Percentiles rank a stretch among this genome's conserved stretches.
phyloP scores from a whole-genome alignment of 2,329 filamentous ascomycete species.

The Fusarium staphyleae region DNA sequence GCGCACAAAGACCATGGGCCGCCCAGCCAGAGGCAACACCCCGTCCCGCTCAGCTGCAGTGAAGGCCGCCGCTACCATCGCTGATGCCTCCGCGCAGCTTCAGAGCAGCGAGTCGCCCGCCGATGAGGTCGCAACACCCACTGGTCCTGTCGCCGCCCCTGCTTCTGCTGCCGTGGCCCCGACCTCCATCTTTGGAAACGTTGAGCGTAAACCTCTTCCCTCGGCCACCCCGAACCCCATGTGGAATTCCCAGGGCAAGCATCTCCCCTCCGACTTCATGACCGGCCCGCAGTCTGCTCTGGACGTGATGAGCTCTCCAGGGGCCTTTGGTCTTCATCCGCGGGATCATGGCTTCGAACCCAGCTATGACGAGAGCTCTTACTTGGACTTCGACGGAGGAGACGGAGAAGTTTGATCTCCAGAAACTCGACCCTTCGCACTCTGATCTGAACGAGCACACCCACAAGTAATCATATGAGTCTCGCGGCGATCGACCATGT shows the following conservation, averaged over 20 bases:
- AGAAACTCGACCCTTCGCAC: neutral
- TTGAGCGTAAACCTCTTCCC: constrained; percentile 24
- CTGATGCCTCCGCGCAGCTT: constrained; percentile 39
- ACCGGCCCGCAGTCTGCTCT: constrained; percentile 1
- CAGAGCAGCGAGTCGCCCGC: constrained; percentile 42
- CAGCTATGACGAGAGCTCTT: constrained; percentile 13
- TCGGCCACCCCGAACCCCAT: constrained; percentile 19
- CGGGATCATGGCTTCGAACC: neutral
- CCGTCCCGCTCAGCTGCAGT: constrained; percentile 45
- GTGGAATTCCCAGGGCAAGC: constrained; percentile 31
- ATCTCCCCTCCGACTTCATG: neutral
- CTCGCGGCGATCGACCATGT: neutral
- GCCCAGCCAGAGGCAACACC: constrained; percentile 33
- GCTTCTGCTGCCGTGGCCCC: constrained; percentile 7
- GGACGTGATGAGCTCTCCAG: neutral
- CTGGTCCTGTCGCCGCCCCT: neutral
- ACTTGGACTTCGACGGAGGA: constrained; percentile 19
- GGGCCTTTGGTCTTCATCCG: neutral
- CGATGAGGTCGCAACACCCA: constrained; percentile 24
- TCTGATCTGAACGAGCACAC: neutral
- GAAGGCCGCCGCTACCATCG: constrained; percentile 47
- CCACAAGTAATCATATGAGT: neutral
- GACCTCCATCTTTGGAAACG: constrained; percentile 35
- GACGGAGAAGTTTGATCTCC: constrained; percentile 49
- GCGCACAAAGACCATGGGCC: constrained; percentile 39